These are phyloP conservation scores for Cichorium intybus DNA, from an alignment of 140 eudicot species.

Conservation along the genomic window DNA sequence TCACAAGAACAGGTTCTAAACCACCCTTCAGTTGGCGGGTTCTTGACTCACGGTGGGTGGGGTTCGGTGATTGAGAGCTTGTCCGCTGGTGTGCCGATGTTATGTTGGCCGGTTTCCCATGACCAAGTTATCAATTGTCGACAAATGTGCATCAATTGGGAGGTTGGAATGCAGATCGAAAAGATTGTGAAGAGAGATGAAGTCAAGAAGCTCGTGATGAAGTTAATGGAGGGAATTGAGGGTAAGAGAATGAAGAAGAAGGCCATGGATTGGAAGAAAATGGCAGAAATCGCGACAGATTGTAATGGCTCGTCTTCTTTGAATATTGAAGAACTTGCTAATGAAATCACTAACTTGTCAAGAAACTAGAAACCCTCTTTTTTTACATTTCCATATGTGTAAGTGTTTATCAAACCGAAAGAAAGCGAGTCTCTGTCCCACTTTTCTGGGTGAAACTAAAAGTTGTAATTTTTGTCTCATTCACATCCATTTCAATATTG, in stretches of 20 bases:
- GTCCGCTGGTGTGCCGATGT: slow-evolving; percentile 10
- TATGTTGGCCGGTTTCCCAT: slow-evolving; percentile 1
- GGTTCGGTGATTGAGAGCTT: slow-evolving; percentile 5
- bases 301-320: background rate
- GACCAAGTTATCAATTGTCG: slow-evolving; percentile 8
- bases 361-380: background rate
- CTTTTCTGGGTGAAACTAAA: too few relatives aligned
- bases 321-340: background rate
- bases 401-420: background rate
- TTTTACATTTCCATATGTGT: background rate
- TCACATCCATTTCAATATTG: background rate
- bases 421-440: background rate
- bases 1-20: slow-evolving; percentile 2
- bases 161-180: slow-evolving; percentile 8
- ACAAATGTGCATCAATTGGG: slow-evolving; percentile 4
- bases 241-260: slow-evolving; percentile 7
- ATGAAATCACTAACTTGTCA: background rate
- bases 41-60: slow-evolving; percentile 13
- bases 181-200: slow-evolving; percentile 2
- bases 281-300: slow-evolving; percentile 8
- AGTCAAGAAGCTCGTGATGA: background rate
- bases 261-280: slow-evolving; percentile 14
- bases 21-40: slow-evolving; percentile 16
- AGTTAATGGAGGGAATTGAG: background rate
- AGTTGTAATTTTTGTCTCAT: background rate